A percentile compares a stretch with the other conserved stretches of the same genome.
Evolutionary conservation across 768 basidiomycete genomes (phyloP).

Genomic region (Megacollybia marginata): DNA sequence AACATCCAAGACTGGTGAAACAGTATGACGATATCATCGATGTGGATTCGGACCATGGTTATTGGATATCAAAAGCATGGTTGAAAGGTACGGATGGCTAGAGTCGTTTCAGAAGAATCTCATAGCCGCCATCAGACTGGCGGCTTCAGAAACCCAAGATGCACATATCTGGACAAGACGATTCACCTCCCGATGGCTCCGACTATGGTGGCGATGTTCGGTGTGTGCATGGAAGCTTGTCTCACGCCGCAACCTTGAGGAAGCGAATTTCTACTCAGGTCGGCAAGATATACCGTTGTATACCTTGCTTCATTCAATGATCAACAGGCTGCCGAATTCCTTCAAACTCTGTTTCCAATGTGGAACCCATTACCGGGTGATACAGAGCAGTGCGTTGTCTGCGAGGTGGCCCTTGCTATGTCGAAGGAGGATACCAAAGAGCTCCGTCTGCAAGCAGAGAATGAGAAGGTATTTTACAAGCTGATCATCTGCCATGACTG

Average conservation of each 20-base stretch:
- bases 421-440: conserved; percentile 59
- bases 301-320: conserved; percentile 6
- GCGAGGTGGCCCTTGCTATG: conserved; percentile 45
- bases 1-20: conserved; percentile 57
- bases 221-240: conserved; percentile 66
- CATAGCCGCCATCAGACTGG: conserved; percentile 52
- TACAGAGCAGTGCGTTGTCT: conserved; percentile 53
- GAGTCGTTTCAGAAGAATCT: not conserved
- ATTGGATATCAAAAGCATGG: conserved; percentile 41
- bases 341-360: conserved; percentile 52
- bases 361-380: conserved; percentile 54
- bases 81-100: not conserved
- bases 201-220: conserved; percentile 52
- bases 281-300: conserved; percentile 5
- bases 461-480: conserved; percentile 55
- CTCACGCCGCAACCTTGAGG: conserved; percentile 47
- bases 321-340: conserved; percentile 45
- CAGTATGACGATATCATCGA: conserved; percentile 48
- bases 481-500: too few species aligned
- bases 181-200: conserved; percentile 60
- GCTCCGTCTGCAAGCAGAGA: conserved; percentile 59
- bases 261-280: conserved; percentile 59
- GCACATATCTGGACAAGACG: conserved; percentile 50
- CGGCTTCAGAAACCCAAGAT: conserved; percentile 63
- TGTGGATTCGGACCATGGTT: conserved; percentile 73